These are phyloP conservation scores for Arthrinium puccinioides DNA, from an alignment of 2,329 filamentous ascomycete genomes.

Conservation along the genomic window DNA sequence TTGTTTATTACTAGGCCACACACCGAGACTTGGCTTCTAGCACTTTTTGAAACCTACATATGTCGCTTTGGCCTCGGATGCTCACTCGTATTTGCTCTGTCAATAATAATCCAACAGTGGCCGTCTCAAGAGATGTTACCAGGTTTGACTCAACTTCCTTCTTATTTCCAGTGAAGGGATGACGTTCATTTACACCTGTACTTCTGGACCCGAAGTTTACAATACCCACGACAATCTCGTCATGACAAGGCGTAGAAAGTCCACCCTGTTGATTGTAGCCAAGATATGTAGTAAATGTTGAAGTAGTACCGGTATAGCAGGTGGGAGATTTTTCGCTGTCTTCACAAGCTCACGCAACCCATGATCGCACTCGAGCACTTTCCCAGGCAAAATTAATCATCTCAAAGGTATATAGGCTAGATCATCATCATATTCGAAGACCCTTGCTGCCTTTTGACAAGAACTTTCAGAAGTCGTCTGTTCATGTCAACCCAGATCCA, in stretches of 20 bases:
- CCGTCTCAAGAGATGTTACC: too few species aligned
- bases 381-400: conserved; percentile 50
- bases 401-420: conserved; percentile 38
- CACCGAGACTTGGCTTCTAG: too few species aligned
- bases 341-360: conserved; percentile 34
- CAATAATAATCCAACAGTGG: too few species aligned
- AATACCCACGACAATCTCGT: conserved; percentile 37
- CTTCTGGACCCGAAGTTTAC: conserved; percentile 43
- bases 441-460: conserved; percentile 41
- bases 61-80: too few species aligned
- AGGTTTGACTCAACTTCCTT: too few species aligned
- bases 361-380: too few species aligned
- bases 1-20: too few species aligned
- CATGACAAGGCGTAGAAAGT: conserved; percentile 37
- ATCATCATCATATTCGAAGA: conserved; percentile 37
- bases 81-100: too few species aligned
- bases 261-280: conserved; percentile 42
- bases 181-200: too few species aligned
- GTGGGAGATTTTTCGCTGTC: conserved; percentile 44
- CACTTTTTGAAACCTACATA: too few species aligned
- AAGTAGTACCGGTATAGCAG: conserved; percentile 39
- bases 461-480: conserved; percentile 19
- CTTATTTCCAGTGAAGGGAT: too few species aligned
- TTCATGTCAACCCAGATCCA: conserved; percentile 30
- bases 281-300: conserved; percentile 38